phyloP scores from a whole-genome alignment of 2,329 filamentous ascomycete species.

The Apiospora marii region DNA sequence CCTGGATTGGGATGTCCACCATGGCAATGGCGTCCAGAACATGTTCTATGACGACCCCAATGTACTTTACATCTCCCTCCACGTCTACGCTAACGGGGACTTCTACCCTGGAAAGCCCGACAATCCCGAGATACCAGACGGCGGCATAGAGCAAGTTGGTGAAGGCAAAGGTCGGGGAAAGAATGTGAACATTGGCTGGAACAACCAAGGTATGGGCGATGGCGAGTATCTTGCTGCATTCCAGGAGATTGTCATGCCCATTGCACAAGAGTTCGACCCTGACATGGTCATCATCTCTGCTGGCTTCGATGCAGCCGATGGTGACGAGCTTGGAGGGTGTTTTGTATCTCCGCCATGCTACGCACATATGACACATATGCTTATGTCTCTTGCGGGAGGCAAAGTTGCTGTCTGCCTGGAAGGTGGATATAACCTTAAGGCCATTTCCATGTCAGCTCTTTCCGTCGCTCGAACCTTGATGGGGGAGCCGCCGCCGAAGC shows the following conservation, averaged over 20 bases:
- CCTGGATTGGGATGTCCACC: conserved; percentile 86
- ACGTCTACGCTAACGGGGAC: conserved; percentile 82
- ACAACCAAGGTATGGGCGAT: conserved; percentile 85
- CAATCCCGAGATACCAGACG: conserved; percentile 65
- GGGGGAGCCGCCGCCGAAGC: conserved; percentile 83
- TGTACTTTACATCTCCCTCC: conserved; percentile 92
- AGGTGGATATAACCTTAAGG: conserved; percentile 92
- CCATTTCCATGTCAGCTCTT: conserved; percentile 91
- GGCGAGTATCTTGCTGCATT: conserved; percentile 97
- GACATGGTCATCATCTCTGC: conserved; percentile 95
- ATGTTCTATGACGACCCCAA: conserved; percentile 96
- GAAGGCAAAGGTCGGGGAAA: conserved; percentile 62
- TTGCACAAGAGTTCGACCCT: conserved; percentile 90
- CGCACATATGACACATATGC: conserved; percentile 98
- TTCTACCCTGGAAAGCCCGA: conserved; percentile 83
- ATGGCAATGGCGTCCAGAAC: conserved; percentile 93
- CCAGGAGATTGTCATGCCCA: conserved; percentile 95
- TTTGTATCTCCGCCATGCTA: conserved; percentile 92
- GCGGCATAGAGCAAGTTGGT: conserved; percentile 67
- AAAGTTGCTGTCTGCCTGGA: conserved; percentile 93
- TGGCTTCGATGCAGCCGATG: conserved; percentile 93
- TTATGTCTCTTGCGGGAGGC: conserved; percentile 91
- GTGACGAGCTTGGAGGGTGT: conserved; percentile 91
- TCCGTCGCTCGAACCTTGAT: conserved; percentile 93
- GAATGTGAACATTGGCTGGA: conserved; percentile 74